These are phyloP conservation scores for Colletotrichum falcatum DNA, from an alignment of 2,329 filamentous ascomycete species.

Conservation along the genomic window DNA sequence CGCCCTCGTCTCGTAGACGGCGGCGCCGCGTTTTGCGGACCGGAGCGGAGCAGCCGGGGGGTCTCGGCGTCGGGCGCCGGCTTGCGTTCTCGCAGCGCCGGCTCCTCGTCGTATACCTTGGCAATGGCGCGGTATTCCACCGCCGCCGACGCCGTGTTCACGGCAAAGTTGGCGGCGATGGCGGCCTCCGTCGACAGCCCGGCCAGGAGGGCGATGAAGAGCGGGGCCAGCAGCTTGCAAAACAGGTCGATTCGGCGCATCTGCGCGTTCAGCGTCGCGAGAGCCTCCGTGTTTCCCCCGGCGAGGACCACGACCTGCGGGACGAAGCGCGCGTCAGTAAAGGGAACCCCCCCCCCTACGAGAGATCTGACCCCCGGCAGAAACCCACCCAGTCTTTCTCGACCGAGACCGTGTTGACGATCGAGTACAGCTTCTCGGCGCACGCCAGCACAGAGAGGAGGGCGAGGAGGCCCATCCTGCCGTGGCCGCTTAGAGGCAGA, in stretches of 20 bases:
- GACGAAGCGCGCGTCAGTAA: neutral
- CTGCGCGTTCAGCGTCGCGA: slow-evolving; percentile 63
- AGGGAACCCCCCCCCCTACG: slow-evolving; percentile 57
- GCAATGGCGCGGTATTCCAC: slow-evolving; percentile 66
- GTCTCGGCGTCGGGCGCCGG: neutral
- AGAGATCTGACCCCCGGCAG: fast-evolving
- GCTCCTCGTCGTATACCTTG: slow-evolving; percentile 46
- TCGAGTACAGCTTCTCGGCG: slow-evolving; percentile 74
- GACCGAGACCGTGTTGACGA: slow-evolving; percentile 75
- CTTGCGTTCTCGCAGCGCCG: slow-evolving; percentile 46
- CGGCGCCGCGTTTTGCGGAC: too few relatives aligned
- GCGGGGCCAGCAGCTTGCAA: slow-evolving; percentile 69
- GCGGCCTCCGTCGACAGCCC: slow-evolving; percentile 60
- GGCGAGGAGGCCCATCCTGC: neutral
- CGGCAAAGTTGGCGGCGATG: slow-evolving; percentile 60
- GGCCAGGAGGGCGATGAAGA: slow-evolving; percentile 66
- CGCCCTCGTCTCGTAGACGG: neutral
- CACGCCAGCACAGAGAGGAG: slow-evolving; percentile 52
- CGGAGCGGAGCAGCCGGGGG: neutral
- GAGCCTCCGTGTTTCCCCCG: slow-evolving; percentile 12
- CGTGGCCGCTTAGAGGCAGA: slow-evolving; percentile 1
- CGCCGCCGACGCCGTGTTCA: slow-evolving; percentile 61
- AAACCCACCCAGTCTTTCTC: slow-evolving; percentile 76
- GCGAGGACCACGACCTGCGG: slow-evolving; percentile 56
- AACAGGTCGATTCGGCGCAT: slow-evolving; percentile 73